Evolutionary conservation across 176 grass and related monocot species (phyloP).

Genomic region (Dendrocalamus sinicus): DNA sequence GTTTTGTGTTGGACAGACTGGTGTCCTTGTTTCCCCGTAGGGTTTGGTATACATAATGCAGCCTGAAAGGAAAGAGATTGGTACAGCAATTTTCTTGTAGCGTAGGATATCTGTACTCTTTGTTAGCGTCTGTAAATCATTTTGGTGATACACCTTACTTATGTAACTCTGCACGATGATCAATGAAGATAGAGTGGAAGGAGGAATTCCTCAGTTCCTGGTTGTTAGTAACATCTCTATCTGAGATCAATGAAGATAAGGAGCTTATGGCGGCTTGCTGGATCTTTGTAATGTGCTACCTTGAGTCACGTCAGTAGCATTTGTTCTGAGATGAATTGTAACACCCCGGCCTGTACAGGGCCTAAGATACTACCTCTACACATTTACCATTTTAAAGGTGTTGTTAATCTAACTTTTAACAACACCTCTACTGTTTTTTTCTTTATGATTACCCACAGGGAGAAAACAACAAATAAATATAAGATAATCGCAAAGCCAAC

Average conservation of each 20-base stretch:
- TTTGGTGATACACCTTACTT: not conserved
- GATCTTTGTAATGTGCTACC: not conserved
- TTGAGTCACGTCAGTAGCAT: not conserved
- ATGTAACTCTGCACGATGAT: constrained; percentile 26
- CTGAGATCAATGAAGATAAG: not conserved
- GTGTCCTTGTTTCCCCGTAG: not conserved
- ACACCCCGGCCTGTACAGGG: too few species aligned
- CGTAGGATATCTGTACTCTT: constrained; percentile 23
- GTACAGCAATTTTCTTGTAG: constrained; percentile 13
- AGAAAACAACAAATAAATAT: too few species aligned
- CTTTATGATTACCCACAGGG: too few species aligned
- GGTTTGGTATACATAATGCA: constrained; percentile 40
- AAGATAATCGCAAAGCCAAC: too few species aligned
- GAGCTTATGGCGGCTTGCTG: not conserved
- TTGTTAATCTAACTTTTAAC: too few species aligned
- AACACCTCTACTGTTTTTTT: too few species aligned
- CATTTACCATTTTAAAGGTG: too few species aligned
- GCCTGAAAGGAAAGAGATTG: constrained; percentile 23
- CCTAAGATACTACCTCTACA: too few species aligned
- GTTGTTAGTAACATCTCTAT: not conserved
- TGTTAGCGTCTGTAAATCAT: constrained; percentile 5
- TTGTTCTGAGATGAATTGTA: not conserved
- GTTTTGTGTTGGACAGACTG: constrained; percentile 11
- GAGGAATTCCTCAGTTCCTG: not conserved
- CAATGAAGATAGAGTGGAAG: constrained; percentile 2